phyloP scores from a whole-genome alignment of 495 filamentous ascomycete species.

The Parachaetomium inaequale region DNA sequence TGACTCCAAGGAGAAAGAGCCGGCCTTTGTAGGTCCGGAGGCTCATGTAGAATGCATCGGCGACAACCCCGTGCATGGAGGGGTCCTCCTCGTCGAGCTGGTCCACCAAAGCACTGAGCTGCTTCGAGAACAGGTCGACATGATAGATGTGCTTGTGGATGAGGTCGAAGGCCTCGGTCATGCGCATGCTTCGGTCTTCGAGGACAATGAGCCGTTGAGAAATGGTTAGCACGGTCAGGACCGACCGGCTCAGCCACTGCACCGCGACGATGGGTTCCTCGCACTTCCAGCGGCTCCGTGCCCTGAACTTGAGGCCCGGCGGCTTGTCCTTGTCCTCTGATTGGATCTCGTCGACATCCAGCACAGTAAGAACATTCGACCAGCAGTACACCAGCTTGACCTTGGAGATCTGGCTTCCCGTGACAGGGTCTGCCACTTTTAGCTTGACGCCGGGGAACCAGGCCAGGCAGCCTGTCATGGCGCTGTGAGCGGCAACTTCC shows the following conservation, averaged over 20 bases:
- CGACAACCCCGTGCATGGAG: conserved; percentile 91
- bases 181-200: conserved; percentile 80
- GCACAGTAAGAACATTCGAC: conserved; percentile 90
- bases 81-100: conserved; percentile 81
- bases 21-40: conserved; percentile 93
- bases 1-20: conserved; percentile 84
- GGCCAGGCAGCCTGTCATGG: conserved; percentile 87
- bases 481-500: conserved; percentile 80
- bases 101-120: conserved; percentile 80
- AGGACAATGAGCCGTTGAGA: conserved; percentile 89
- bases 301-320: conserved; percentile 70
- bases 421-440: conserved; percentile 63
- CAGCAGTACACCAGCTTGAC: conserved; percentile 96
- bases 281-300: conserved; percentile 85
- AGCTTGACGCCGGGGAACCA: conserved; percentile 97
- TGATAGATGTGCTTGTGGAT: conserved; percentile 91
- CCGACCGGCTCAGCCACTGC: conserved; percentile 94
- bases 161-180: conserved; percentile 92
- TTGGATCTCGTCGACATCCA: conserved; percentile 76
- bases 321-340: conserved; percentile 66
- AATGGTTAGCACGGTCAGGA: conserved; percentile 85
- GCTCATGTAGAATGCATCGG: conserved; percentile 97
- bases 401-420: conserved; percentile 56
- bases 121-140: conserved; percentile 75
- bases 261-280: conserved; percentile 95